A percentile compares a stretch with the other conserved stretches of the same genome.
phyloP scores from a whole-genome alignment of 495 filamentous ascomycete species.

The Hypomontagnella submonticulosa region DNA sequence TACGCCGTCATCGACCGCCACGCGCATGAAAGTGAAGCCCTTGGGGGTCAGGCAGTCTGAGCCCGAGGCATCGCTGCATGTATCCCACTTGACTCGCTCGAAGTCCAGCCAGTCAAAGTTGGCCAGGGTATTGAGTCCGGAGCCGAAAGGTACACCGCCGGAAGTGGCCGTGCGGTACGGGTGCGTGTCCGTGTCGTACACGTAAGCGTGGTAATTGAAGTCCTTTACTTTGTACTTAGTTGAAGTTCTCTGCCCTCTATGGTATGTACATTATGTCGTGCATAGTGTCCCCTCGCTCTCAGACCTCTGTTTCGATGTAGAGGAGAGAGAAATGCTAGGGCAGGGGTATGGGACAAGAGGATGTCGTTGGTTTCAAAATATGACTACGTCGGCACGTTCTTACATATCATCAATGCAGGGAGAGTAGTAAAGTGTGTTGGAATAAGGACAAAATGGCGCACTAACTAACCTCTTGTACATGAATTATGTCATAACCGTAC shows the following conservation, averaged over 20 bases:
- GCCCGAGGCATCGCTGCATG: conserved; percentile 63
- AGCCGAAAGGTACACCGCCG: conserved; percentile 69
- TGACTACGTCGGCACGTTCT: conserved; percentile 9
- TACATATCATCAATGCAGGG: conserved; percentile 16
- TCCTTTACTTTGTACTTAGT: conserved; percentile 51
- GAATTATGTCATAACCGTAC: conserved; percentile 67
- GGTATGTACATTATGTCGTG: neutral
- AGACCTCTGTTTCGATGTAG: conserved; percentile 28
- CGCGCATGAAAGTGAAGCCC: conserved; percentile 71
- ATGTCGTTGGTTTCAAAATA: conserved; percentile 33
- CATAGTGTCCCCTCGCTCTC: conserved; percentile 8
- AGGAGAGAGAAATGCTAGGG: neutral
- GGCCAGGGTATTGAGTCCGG: conserved; percentile 69
- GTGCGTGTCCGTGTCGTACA: conserved; percentile 66
- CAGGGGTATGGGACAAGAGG: conserved; percentile 12
- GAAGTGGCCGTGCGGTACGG: conserved; percentile 68
- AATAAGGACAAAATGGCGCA: conserved; percentile 7
- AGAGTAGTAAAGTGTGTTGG: neutral
- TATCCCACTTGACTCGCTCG: conserved; percentile 66
- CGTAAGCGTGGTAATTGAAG: conserved; percentile 71
- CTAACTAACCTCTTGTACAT: conserved; percentile 66
- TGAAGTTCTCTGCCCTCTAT: conserved; percentile 7
- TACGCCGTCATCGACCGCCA: conserved; percentile 51
- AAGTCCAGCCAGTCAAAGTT: conserved; percentile 66
- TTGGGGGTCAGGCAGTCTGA: conserved; percentile 72